A percentile compares a stretch with the other conserved stretches of the same genome.
Conservation (phyloP, 2,329 filamentous ascomycete genomes). For the Magnaporthales sp. region DNA sequence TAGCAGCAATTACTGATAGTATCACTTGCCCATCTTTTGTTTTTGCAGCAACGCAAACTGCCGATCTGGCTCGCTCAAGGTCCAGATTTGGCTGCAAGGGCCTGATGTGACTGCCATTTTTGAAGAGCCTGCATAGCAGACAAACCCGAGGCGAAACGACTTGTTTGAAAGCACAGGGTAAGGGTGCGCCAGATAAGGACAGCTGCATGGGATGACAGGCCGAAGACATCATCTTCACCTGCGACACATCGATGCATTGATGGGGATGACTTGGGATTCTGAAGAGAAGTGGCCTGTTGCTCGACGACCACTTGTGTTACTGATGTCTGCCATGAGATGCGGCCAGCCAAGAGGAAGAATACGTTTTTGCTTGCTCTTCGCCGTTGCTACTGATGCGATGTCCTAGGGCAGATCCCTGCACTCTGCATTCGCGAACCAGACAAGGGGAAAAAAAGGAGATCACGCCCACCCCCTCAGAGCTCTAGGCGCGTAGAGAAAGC, state of each 20-base stretch:
- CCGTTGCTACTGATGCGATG: neutral
- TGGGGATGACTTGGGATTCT: neutral
- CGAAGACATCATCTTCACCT: neutral
- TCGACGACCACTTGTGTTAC: neutral
- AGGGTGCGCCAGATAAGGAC: neutral
- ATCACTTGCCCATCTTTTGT: neutral
- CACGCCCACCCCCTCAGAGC: neutral
- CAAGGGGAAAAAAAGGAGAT: neutral
- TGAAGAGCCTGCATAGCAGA: neutral
- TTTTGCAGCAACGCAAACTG: neutral
- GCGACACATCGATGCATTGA: too few species aligned
- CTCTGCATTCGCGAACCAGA: conserved; percentile 10
- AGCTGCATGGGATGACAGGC: neutral
- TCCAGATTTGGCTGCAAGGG: neutral
- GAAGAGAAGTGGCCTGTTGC: neutral
- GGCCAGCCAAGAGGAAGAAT: neutral
- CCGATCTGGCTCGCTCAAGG: neutral
- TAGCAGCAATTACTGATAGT: neutral
- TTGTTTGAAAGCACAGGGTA: neutral
- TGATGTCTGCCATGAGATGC: neutral
- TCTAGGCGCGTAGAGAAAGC: conserved; percentile 43
- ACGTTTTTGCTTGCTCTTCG: neutral
- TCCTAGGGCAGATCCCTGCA: neutral
- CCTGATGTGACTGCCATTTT: neutral
- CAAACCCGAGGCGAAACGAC: neutral